phyloP scores from a whole-genome alignment of 345 rosid genomes.

The Citrus australasica region DNA sequence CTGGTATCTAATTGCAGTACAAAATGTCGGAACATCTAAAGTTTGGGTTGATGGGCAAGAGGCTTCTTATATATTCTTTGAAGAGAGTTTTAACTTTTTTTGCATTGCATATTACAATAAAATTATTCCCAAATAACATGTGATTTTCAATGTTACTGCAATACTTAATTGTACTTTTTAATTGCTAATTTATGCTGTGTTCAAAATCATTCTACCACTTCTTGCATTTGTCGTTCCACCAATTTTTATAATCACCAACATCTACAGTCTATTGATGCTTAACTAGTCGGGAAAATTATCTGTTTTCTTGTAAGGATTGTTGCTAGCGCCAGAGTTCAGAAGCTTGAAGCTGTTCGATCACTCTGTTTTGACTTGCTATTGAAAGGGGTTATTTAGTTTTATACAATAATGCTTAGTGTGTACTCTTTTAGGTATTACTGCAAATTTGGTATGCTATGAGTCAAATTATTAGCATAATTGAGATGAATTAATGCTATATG shows the following conservation, averaged over 20 bases:
- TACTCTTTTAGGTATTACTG: neutral
- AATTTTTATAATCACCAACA: neutral
- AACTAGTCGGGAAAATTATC: neutral
- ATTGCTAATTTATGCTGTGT: neutral
- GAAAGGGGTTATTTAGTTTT: neutral
- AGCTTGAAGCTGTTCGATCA: neutral
- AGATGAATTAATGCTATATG: neutral
- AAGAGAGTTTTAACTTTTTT: neutral
- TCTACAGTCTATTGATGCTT: neutral
- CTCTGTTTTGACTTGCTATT: neutral
- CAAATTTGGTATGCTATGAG: neutral
- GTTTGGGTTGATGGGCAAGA: neutral
- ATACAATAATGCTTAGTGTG: neutral
- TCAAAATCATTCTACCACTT: neutral
- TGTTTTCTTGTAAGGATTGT: neutral
- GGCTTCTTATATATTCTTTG: neutral
- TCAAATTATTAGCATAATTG: slow-evolving; percentile 7
- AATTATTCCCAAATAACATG: neutral
- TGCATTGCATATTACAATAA: neutral
- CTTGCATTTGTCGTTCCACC: neutral
- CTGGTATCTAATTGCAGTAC: neutral
- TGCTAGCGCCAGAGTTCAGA: neutral
- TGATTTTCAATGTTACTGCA: neutral
- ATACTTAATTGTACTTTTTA: neutral
- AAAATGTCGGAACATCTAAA: neutral